phyloP scores from a whole-genome alignment of 202 grass and related monocot species.

The Panicum virgatum region DNA sequence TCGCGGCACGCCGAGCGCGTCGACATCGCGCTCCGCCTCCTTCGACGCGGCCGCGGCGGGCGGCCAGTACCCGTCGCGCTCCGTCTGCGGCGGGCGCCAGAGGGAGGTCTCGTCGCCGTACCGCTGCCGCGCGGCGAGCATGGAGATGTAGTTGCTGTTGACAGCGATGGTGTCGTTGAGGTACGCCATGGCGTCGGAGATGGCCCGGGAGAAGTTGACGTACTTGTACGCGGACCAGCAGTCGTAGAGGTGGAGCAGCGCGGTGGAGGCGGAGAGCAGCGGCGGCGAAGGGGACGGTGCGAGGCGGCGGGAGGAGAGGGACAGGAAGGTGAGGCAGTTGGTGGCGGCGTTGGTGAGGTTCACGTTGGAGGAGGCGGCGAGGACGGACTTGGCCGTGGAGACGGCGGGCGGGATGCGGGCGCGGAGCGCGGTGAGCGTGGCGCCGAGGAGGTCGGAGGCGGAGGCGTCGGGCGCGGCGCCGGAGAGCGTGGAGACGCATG shows the following conservation, averaged over 20 bases:
- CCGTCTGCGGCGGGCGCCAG: constrained; percentile 81
- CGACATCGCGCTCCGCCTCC: neutral
- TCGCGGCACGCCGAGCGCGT: constrained; percentile 52
- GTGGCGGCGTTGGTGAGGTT: constrained; percentile 76
- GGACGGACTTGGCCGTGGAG: constrained; percentile 56
- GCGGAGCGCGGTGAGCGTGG: constrained; percentile 40
- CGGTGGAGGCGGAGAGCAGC: constrained; percentile 59
- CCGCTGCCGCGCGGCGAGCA: constrained; percentile 63
- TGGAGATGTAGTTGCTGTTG: constrained; percentile 75
- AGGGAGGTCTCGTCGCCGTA: constrained; percentile 63
- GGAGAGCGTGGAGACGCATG: constrained; percentile 68
- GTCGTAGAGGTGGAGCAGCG: constrained; percentile 77
- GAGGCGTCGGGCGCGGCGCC: constrained; percentile 29
- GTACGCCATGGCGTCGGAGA: constrained; percentile 83
- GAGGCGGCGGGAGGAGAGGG: constrained; percentile 61
- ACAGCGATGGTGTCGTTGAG: constrained; percentile 51
- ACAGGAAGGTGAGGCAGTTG: constrained; percentile 83
- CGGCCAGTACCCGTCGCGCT: constrained; percentile 91
- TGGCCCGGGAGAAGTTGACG: constrained; percentile 56
- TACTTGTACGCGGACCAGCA: constrained; percentile 88
- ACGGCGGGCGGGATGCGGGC: constrained; percentile 50
- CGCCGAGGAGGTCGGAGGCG: constrained; percentile 29
- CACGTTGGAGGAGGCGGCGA: constrained; percentile 55
- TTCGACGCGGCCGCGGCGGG: neutral
- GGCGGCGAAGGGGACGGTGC: constrained; percentile 36